Evolutionary conservation across 2,329 filamentous ascomycete species (phyloP).

Genomic region (Pseudofabraea citricarpa): DNA sequence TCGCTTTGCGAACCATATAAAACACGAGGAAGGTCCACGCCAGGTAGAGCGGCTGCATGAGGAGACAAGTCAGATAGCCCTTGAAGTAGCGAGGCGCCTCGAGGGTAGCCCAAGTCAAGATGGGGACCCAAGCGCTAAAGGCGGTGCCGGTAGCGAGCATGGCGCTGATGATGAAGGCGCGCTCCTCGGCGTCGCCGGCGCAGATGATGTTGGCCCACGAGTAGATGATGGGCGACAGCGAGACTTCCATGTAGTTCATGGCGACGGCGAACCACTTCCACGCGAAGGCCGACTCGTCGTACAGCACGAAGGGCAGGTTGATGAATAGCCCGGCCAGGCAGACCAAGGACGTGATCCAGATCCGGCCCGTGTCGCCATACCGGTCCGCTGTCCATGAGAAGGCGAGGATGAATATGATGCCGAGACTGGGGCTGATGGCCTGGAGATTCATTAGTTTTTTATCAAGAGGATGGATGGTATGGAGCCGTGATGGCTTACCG

Average conservation of each 20-base stretch:
- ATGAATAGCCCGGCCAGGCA: conserved; percentile 39
- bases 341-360: conserved; percentile 47
- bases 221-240: conserved; percentile 39
- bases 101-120: conserved; percentile 39
- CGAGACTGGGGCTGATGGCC: conserved; percentile 44
- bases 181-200: conserved; percentile 29
- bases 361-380: conserved; percentile 37
- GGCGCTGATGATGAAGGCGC: conserved; percentile 35
- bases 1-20: neutral
- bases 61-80: conserved; percentile 8
- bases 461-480: neutral
- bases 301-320: conserved; percentile 45
- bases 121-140: conserved; percentile 39
- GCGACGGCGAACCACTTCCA: conserved; percentile 47
- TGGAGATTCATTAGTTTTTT: conserved; percentile 31
- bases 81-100: conserved; percentile 33
- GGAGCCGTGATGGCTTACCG: neutral
- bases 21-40: neutral
- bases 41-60: neutral
- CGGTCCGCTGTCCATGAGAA: conserved; percentile 50
- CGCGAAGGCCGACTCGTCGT: conserved; percentile 47
- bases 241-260: conserved; percentile 34
- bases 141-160: conserved; percentile 37
- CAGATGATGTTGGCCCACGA: conserved; percentile 40
- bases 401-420: conserved; percentile 49